Percentiles rank a stretch among this genome's conserved stretches.
Evolutionary conservation across 2,329 filamentous ascomycete genomes (phyloP).

Genomic region (Pseudovirgaria hyperparasitica): DNA sequence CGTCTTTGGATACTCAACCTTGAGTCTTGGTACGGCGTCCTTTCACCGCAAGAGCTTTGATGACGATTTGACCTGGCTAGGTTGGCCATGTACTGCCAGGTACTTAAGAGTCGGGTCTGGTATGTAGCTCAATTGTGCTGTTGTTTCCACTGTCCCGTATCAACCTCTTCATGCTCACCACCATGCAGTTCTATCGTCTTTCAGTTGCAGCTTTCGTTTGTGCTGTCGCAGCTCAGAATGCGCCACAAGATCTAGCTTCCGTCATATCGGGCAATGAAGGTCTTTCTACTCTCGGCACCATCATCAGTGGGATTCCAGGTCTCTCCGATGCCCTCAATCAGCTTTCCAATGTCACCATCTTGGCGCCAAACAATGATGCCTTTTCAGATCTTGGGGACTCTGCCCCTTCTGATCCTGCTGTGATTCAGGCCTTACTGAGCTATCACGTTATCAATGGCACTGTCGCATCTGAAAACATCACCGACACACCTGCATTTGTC

Average conservation of each 20-base stretch:
- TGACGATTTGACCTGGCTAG: too few relatives aligned
- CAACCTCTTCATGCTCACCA: too few relatives aligned
- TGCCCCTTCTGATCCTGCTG: conserved; percentile 15
- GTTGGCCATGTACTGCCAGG: too few relatives aligned
- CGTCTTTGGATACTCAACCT: too few relatives aligned
- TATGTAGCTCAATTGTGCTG: too few relatives aligned
- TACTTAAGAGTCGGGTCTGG: too few relatives aligned
- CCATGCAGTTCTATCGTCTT: conserved; percentile 28
- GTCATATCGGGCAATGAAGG: conserved; percentile 18
- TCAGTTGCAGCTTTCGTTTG: conserved; percentile 22
- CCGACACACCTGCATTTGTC: conserved; percentile 30
- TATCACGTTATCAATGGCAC: conserved; percentile 49
- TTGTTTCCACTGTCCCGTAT: background rate
- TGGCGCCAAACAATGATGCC: conserved; percentile 44
- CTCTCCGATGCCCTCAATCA: conserved; percentile 25
- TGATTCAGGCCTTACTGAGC: conserved; percentile 34
- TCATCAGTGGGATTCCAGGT: conserved; percentile 24
- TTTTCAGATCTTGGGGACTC: conserved; percentile 22
- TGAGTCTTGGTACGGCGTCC: too few relatives aligned
- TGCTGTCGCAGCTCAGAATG: conserved; percentile 18
- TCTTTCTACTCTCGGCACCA: conserved; percentile 18
- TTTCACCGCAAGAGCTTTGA: too few relatives aligned
- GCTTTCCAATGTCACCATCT: conserved; percentile 41
- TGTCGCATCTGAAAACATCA: conserved; percentile 25
- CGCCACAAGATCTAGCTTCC: conserved; percentile 17